Percentiles rank a stretch among this genome's conserved stretches.
These are phyloP conservation scores for Coemansia sp. DNA, from an alignment of 192 early-diverging fungal genomes.

Conservation along the genomic window DNA sequence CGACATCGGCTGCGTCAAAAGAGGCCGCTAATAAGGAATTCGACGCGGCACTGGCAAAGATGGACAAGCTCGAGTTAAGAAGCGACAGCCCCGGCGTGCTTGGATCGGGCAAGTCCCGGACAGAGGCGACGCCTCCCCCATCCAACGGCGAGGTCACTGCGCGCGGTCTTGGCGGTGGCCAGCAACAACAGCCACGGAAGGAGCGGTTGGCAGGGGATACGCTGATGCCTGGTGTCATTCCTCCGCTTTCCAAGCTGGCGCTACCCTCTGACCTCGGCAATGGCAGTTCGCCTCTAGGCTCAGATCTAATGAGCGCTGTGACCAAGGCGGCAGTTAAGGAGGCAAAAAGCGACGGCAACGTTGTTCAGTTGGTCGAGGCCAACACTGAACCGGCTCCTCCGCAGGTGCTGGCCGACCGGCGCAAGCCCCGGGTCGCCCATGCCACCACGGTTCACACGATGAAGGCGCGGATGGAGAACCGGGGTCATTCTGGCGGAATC, in stretches of 20 bases:
- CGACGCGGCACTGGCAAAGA: slow-evolving; percentile 44
- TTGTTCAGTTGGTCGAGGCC: slow-evolving; percentile 43
- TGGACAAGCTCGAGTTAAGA: slow-evolving; percentile 45
- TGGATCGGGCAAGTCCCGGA: background rate
- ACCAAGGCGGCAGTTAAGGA: slow-evolving; percentile 48
- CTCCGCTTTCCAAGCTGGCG: slow-evolving; percentile 13
- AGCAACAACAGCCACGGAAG: slow-evolving; percentile 17
- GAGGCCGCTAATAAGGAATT: slow-evolving; percentile 46
- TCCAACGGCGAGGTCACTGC: background rate
- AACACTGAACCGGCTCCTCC: slow-evolving; percentile 39
- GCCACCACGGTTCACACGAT: slow-evolving; percentile 47
- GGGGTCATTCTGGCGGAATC: slow-evolving; percentile 10
- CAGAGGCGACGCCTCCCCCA: background rate
- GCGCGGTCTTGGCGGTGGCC: background rate
- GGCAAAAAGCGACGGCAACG: slow-evolving; percentile 47
- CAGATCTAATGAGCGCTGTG: slow-evolving; percentile 40
- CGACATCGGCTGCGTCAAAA: slow-evolving; percentile 13
- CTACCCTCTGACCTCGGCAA: slow-evolving; percentile 1
- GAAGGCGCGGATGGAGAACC: slow-evolving; percentile 57
- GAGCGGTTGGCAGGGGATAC: background rate
- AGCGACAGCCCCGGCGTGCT: slow-evolving; percentile 6
- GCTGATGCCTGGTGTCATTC: background rate
- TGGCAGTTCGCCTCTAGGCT: slow-evolving; percentile 28
- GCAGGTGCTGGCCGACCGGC: slow-evolving; percentile 55
- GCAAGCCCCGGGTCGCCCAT: slow-evolving; percentile 53